Base-by-base conservation (phyloP, 2,329 filamentous ascomycete genomes). In the Calonectria ilicicola region DNA sequence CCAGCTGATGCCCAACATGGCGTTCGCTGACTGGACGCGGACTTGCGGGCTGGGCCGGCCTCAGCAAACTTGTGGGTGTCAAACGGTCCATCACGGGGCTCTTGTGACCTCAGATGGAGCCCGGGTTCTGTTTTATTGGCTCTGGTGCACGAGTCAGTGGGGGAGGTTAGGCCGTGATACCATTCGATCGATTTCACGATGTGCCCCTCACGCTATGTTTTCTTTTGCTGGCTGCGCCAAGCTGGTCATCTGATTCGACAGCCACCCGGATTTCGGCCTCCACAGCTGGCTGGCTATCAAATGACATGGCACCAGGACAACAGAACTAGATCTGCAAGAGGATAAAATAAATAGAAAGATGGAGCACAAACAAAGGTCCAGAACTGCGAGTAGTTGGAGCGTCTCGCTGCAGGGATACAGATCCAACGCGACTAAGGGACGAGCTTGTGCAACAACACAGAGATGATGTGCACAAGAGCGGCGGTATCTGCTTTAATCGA, bases 161-260 rank as follows among this genome's bases (percentile, higher is more conserved):
- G 29, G 49, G 49, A 56, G 2, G 29, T 35, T 38, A 23, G 29
- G 29, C 29, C 10, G 51, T 23, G 17, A 56, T 56, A 14, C 19
- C 51, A 56, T 56, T 56, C n/a, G 51, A 56, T 35, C 51, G 17
- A 56, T 56, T 56, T 56, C 51, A 56, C 51, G 29, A 56, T 56
- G 29, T n/a, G 51, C 29, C 51, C 51, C 51, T 21, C 29, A 7
- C 51, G 51, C 29, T n/a, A 56, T 17, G 19, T 35, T 56, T 35
- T 56, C 51, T 56, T 56, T 56, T 21, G 51, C 19, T 56, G 29
- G 29, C 29, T 23, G 26, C 51, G 4, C 29, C 29, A 21, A 17
- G 19, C 29, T n/a, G 7, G 12, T 56, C n/a, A 35, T 29, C 51
- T 56, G 51, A 35, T 56, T 56, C 19, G 51, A 38, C 29, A 56